phyloP scores from a whole-genome alignment of 139 green algal genomes.

The Chlorella sp. region DNA sequence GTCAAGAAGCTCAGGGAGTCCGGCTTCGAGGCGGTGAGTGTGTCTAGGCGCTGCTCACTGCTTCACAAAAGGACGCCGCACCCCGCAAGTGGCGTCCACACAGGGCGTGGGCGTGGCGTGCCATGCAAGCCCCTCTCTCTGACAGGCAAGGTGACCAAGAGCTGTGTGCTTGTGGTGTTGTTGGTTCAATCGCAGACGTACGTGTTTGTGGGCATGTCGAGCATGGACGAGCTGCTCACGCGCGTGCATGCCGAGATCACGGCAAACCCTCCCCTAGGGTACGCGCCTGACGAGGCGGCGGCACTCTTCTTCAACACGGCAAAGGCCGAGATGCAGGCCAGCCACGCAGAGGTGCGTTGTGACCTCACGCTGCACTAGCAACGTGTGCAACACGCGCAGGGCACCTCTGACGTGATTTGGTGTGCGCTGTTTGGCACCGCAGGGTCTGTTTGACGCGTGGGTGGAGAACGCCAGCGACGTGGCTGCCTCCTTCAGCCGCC shows the following conservation, averaged over 20 bases:
- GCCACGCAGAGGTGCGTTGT: background rate
- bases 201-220: slow-evolving; percentile 33
- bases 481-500: slow-evolving; percentile 30
- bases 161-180: too few species aligned
- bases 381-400: too few species aligned
- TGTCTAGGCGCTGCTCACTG: background rate
- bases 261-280: slow-evolving; percentile 44
- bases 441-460: slow-evolving; percentile 37
- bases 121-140: too few species aligned
- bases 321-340: slow-evolving; percentile 31
- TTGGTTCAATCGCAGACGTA: slow-evolving; percentile 25
- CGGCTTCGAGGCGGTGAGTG: slow-evolving; percentile 35
- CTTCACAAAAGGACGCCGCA: background rate
- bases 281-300: slow-evolving; percentile 49
- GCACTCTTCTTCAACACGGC: slow-evolving; percentile 37
- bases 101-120: too few species aligned
- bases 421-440: too few species aligned
- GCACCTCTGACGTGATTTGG: too few species aligned
- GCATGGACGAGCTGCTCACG: slow-evolving; percentile 17
- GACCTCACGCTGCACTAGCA: too few species aligned
- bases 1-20: slow-evolving; percentile 22
- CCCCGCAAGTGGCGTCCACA: too few species aligned
- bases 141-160: too few species aligned
- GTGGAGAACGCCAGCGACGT: slow-evolving; percentile 22
- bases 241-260: slow-evolving; percentile 21